A percentile compares a stretch with the other conserved stretches of the same genome.
Conservation (phyloP, 768 basidiomycete species). For the Austroboletus eburneus region DNA sequence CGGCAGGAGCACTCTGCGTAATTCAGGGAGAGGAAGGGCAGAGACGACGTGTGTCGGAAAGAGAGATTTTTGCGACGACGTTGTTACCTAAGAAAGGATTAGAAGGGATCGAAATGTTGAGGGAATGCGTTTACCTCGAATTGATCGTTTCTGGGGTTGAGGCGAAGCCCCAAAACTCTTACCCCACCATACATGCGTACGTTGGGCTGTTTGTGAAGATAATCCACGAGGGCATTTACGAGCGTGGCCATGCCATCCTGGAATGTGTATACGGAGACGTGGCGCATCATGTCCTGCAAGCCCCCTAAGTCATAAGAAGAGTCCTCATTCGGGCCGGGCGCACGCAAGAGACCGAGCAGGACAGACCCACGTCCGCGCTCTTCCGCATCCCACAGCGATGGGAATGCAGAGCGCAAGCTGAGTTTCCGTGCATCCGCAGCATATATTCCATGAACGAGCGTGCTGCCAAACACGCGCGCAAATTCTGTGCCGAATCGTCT, state of each 20-base stretch:
- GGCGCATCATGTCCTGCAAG: constrained; percentile 44
- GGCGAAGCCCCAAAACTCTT: constrained; percentile 33
- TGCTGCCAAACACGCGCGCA: constrained; percentile 71
- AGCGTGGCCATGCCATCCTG: constrained; percentile 70
- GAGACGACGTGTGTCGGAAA: constrained; percentile 70
- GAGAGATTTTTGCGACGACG: constrained; percentile 31
- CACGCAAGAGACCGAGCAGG: constrained; percentile 50
- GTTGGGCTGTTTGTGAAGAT: constrained; percentile 46
- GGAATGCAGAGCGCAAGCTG: constrained; percentile 76
- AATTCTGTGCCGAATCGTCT: constrained; percentile 70
- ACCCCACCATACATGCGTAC: constrained; percentile 53
- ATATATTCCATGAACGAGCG: constrained; percentile 91
- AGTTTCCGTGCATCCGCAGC: constrained; percentile 76
- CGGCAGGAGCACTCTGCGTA: constrained; percentile 43
- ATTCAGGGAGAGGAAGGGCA: constrained; percentile 59
- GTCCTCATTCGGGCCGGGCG: constrained; percentile 7
- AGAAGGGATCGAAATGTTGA: constrained; percentile 3
- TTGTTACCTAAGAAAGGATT: constrained; percentile 28
- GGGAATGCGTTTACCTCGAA: constrained; percentile 42
- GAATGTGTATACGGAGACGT: constrained; percentile 79
- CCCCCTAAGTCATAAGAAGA: constrained; percentile 48
- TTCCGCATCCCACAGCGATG: constrained; percentile 66
- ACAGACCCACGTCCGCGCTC: constrained; percentile 67
- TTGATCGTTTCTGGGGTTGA: constrained; percentile 29
- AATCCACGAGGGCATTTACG: constrained; percentile 47